Evolutionary conservation across 108 stramenopile genomes (phyloP).

Genomic region (Skeletonema potamos): DNA sequence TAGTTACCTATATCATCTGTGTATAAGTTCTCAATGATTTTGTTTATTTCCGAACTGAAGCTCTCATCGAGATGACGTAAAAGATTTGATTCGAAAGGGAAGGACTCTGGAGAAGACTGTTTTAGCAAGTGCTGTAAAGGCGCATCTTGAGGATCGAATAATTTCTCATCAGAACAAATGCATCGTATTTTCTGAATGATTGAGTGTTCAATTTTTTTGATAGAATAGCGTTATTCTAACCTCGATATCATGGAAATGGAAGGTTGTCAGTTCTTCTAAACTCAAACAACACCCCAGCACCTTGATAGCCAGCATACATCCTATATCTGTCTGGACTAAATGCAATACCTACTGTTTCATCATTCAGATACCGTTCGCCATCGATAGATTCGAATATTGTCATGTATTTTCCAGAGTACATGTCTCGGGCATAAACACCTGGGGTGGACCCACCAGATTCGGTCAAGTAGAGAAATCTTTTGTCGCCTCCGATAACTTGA

Average conservation of each 20-base stretch:
- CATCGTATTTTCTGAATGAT: conserved; percentile 70
- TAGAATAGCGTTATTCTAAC: not conserved
- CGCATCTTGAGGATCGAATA: conserved; percentile 80
- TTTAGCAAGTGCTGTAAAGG: conserved; percentile 71
- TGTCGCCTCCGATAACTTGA: conserved; percentile 35
- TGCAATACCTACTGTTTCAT: conserved; percentile 68
- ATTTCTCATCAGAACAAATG: conserved; percentile 82
- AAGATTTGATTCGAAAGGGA: conserved; percentile 78
- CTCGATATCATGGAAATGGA: not conserved
- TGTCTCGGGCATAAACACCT: conserved; percentile 31
- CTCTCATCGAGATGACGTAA: conserved; percentile 78
- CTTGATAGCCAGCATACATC: conserved; percentile 20
- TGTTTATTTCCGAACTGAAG: conserved; percentile 17
- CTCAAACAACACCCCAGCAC: not conserved
- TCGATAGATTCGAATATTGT: conserved; percentile 34
- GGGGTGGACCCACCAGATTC: conserved; percentile 50
- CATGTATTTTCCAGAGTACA: conserved; percentile 19
- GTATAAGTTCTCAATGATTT: conserved; percentile 1
- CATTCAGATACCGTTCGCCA: not conserved
- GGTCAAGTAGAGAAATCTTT: conserved; percentile 44
- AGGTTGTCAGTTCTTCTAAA: not conserved
- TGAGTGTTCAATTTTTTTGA: not conserved
- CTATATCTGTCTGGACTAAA: conserved; percentile 51
- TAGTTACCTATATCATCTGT: not conserved
- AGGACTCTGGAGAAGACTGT: conserved; percentile 75